Conservation (phyloP, 257 asterid genomes). For the Perilla frutescens region DNA sequence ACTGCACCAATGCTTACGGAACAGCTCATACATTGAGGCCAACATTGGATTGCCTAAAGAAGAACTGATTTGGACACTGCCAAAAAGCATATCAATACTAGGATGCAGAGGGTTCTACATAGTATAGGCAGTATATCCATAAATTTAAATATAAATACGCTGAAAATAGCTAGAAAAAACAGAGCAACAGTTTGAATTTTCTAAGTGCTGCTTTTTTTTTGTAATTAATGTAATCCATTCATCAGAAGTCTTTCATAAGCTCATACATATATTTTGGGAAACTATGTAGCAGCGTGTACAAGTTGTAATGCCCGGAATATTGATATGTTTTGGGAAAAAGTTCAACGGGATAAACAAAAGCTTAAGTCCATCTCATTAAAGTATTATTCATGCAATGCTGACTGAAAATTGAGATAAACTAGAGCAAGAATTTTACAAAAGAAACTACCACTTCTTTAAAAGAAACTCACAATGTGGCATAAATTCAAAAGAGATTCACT, state of each 20-base stretch:
- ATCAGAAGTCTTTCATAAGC: background rate
- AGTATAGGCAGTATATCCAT: background rate
- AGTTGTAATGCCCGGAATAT: background rate
- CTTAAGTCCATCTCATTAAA: background rate
- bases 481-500: background rate
- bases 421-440: background rate
- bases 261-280: background rate
- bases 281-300: background rate
- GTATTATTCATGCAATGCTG: background rate
- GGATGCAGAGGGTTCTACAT: constrained; percentile 18
- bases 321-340: background rate
- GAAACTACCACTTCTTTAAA: no score
- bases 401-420: background rate
- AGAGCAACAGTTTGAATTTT: constrained; percentile 18
- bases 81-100: background rate
- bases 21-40: constrained; percentile 32
- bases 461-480: background rate
- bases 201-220: background rate
- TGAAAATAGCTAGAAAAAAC: constrained; percentile 18
- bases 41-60: constrained; percentile 39
- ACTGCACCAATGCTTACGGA: constrained; percentile 52
- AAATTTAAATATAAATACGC: background rate
- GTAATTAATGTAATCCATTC: background rate
- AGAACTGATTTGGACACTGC: background rate
- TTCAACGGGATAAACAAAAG: background rate